Evolutionary conservation across 768 basidiomycete species (phyloP), one percentile per base, ranked within the genome.

Genomic region (Clitopilus hobsonii): DNA sequence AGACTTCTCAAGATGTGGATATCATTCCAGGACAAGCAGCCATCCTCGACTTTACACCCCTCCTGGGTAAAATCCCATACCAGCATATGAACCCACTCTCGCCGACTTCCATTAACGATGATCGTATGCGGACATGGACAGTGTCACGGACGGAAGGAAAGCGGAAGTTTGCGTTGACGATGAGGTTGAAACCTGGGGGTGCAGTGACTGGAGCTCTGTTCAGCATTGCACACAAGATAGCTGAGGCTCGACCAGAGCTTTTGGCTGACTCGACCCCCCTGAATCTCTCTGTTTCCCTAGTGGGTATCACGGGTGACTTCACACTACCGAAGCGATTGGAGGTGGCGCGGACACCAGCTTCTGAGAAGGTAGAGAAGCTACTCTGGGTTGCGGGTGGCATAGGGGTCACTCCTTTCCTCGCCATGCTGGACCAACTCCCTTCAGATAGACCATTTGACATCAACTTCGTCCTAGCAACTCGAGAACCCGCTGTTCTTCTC

Each of bases 371-470:
- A 26, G 58, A 55, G 14, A 69, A 69, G 27, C 60, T 83, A 25
- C 64, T 84, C 24, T 85, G 82, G 82, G 66, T 82, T n/a, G 83
- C 82, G 0, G 84, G 83, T 22, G 85, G 85, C 0, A 85, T 87
- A 36, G 84, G 85, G 2, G 48, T 86, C 18, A 86, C 85, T 16
- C 85, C 83, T 0, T 86, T 83, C 65, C 61, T 86, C n/a, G 75
- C 76, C 24, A 76, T 85, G 78, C 69, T 83, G 0, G 54, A 57
- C 22, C 52, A 54, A 52, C 52, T 62, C 14, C 56, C 20, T 13
- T 24, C 55, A 50, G 41, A 57, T 18, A 49, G 50, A 16, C 24
- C 54, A 26, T 66, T 67, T 57, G 74, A 82, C 57, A 69, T 86
- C n/a, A 67, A 68, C 0, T 69, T 86, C 25, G 65, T 76, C 3